A percentile compares a stretch with the other conserved stretches of the same genome.
Conservation (phyloP, 1,139 yeast species). For the Protomyces gravidus region DNA sequence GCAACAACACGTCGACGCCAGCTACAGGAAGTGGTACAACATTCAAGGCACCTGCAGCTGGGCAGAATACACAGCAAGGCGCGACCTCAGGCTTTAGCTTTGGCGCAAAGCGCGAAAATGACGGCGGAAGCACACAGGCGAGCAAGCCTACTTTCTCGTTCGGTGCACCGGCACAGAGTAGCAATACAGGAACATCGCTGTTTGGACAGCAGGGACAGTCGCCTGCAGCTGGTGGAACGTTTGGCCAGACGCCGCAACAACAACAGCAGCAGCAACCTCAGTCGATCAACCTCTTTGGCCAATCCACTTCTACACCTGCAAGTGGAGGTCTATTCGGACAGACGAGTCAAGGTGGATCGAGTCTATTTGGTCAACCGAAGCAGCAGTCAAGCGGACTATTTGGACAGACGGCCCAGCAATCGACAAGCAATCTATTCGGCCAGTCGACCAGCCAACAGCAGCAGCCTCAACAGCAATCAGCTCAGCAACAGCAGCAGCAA, state of each 20-base stretch:
- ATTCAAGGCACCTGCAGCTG: slow-evolving; percentile 7
- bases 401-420: slow-evolving; percentile 9
- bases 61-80: neutral
- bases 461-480: slow-evolving; percentile 37
- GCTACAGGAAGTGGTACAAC: neutral
- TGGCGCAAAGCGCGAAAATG: slow-evolving; percentile 1
- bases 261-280: neutral
- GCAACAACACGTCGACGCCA: slow-evolving; percentile 7
- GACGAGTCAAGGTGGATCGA: neutral
- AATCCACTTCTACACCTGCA: neutral
- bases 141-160: slow-evolving; percentile 17
- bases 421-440: slow-evolving; percentile 1
- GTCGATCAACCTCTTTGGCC: neutral
- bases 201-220: slow-evolving; percentile 7
- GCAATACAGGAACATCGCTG: neutral
- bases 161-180: neutral
- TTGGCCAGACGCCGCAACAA: neutral
- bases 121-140: neutral
- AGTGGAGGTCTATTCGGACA: neutral
- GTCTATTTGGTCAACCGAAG: slow-evolving; percentile 3
- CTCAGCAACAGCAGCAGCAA: slow-evolving; percentile 37
- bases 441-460: slow-evolving; percentile 28
- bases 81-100: slow-evolving; percentile 7
- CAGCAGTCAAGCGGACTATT: neutral
- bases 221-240: neutral